Evolutionary conservation across 163 green algal species (phyloP), one percentile per base, ranked within the genome.

Genomic region (Trebouxiophyceae sp.): DNA sequence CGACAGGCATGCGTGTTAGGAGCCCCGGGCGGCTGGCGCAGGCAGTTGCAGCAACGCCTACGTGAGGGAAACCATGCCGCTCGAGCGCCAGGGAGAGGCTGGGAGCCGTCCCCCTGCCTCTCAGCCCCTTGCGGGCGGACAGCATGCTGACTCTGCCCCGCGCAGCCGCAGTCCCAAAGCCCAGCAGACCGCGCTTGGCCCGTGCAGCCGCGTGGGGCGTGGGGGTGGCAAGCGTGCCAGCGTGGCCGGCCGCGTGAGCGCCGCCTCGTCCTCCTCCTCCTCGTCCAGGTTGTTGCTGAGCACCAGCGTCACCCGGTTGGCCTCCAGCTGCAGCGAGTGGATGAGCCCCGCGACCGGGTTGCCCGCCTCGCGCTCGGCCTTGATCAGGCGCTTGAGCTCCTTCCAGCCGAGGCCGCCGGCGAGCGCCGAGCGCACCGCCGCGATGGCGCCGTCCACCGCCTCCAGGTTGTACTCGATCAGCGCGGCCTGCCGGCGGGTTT

Each of bases 391-490:
- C 32, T 80, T 81, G 33, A 98, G 73, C 39, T 96, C 89, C 5
- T 54, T 58, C 93, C 93, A 98, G 74, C 89, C 83, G 80, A 97
- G 91, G 33, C 93, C 91, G 54, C 55, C 34, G 26, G 86, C 85
- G 62, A 96, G 74, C 33, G 83, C 85, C 34, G 74, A 73, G 39
- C 91, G 88, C 31, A 97, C 82, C 5, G 91, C 87, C 6, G 76
- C 72, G 34, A 98, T 86, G 24, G 84, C 88, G 0, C 74, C 86
- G 63, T 97, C 91, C 58, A 97, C 92, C 5, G 80, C 79, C 2
- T 85, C 82, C 55, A 91, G 69, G 73, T 96, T 96, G 69, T 88
- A 89, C 70, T 93, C 82, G 45, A 96, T 87, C n/a, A 93, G 70
- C 3, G 32, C 16, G 23, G 65, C 80, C 69, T 75, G 60, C 65